Percentiles rank a stretch among this genome's conserved stretches.
Evolutionary conservation across 2,329 filamentous ascomycete genomes (phyloP).

Genomic region (Pseudogymnoascus sp.): DNA sequence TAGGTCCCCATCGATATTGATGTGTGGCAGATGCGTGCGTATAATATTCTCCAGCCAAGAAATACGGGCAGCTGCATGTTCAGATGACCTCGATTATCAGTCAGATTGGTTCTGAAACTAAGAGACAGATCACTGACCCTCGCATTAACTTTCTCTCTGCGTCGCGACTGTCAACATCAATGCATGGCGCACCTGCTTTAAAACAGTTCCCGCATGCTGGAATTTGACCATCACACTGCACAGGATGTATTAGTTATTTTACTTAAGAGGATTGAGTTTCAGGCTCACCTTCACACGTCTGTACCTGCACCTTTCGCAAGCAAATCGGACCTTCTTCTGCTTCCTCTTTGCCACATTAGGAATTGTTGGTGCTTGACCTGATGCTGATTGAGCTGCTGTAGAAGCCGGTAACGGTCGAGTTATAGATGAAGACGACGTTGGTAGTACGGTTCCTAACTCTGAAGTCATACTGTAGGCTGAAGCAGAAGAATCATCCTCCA

Average conservation of each 20-base stretch:
- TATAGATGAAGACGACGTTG: too few species aligned
- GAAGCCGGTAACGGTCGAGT: too few species aligned
- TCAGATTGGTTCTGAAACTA: not conserved
- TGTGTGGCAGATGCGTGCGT: slow-evolving; percentile 20
- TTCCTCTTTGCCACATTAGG: not conserved
- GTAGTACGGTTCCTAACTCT: too few species aligned
- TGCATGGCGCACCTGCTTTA: slow-evolving; percentile 28
- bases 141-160: slow-evolving; percentile 28
- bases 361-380: too few species aligned
- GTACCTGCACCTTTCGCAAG: slow-evolving; percentile 30
- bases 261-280: not conserved
- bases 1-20: slow-evolving; percentile 26
- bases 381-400: too few species aligned
- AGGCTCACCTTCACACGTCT: slow-evolving; percentile 30
- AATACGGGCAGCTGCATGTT: slow-evolving; percentile 25
- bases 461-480: too few species aligned
- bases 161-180: slow-evolving; percentile 32
- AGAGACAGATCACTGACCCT: slow-evolving; percentile 22
- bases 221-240: slow-evolving; percentile 31
- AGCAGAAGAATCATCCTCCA: too few species aligned
- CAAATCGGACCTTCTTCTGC: slow-evolving; percentile 31
- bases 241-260: not conserved
- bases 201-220: slow-evolving; percentile 32
- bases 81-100: slow-evolving; percentile 15
- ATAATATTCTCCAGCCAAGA: slow-evolving; percentile 30